These are phyloP conservation scores for Fusarium torulosum DNA, from an alignment of 2,329 filamentous ascomycete species.

Conservation along the genomic window DNA sequence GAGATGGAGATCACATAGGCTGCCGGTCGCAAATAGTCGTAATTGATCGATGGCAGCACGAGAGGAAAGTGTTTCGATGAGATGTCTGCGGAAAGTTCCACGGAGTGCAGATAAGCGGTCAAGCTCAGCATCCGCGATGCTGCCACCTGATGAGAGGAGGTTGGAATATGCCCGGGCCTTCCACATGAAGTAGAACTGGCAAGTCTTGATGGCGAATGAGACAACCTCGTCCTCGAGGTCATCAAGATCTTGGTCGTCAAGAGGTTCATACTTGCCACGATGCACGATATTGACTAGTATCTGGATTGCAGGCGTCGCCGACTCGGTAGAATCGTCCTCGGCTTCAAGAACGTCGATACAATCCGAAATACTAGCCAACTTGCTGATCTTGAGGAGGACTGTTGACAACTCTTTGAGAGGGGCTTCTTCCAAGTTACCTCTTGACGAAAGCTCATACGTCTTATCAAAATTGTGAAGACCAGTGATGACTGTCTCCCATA, in stretches of 20 bases:
- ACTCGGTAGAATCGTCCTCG: constrained; percentile 62
- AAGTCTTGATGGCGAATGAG: constrained; percentile 78
- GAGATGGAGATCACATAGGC: constrained; percentile 84
- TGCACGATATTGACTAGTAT: constrained; percentile 79
- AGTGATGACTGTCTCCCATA: constrained; percentile 88
- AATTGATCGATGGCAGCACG: constrained; percentile 80
- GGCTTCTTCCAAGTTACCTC: constrained; percentile 75
- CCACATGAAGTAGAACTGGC: constrained; percentile 97
- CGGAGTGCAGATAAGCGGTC: constrained; percentile 69
- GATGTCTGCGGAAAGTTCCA: constrained; percentile 69
- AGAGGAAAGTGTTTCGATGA: constrained; percentile 77
- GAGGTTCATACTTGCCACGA: constrained; percentile 77
- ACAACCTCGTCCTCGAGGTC: constrained; percentile 84
- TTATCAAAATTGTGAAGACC: constrained; percentile 78
- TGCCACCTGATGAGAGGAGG: constrained; percentile 66
- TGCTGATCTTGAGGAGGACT: constrained; percentile 82
- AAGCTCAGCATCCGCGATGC: constrained; percentile 68
- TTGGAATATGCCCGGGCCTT: constrained; percentile 74
- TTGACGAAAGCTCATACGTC: constrained; percentile 76
- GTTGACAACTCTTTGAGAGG: constrained; percentile 79
- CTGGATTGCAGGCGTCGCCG: constrained; percentile 67
- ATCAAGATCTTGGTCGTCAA: constrained; percentile 78
- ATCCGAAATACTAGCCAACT: constrained; percentile 83
- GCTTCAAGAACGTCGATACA: constrained; percentile 81
- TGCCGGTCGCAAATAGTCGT: constrained; percentile 79